A percentile compares a stretch with the other conserved stretches of the same genome.
phyloP scores from a whole-genome alignment of 352 stramenopile species.

The Hyaloperonospora arabidopsidis region DNA sequence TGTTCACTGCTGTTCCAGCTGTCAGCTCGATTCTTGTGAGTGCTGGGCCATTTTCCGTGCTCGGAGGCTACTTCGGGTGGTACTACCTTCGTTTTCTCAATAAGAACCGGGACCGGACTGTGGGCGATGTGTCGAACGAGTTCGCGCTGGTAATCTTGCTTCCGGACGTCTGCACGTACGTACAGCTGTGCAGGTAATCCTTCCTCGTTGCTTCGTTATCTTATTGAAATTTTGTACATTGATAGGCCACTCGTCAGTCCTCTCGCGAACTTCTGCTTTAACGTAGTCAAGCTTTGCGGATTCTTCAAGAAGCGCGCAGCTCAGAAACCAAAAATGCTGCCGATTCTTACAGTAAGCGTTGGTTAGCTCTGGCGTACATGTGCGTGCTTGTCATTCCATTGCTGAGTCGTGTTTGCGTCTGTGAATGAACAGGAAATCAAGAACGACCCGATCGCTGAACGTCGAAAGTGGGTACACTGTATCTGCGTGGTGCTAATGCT shows the following conservation, averaged over 20 bases:
- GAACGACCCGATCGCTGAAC: slow-evolving; percentile 74
- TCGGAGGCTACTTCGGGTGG: slow-evolving; percentile 77
- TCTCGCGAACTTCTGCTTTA: slow-evolving; percentile 74
- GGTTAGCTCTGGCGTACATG: not conserved
- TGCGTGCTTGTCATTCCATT: not conserved
- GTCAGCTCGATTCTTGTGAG: slow-evolving; percentile 51
- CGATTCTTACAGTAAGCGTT: slow-evolving; percentile 45
- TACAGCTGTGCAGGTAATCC: slow-evolving; percentile 1
- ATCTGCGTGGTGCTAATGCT: not conserved
- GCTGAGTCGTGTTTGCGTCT: not conserved
- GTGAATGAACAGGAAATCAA: slow-evolving; percentile 32
- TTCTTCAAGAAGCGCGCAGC: slow-evolving; percentile 75
- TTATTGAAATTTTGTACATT: slow-evolving; percentile 2
- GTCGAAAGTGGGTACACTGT: slow-evolving; percentile 63
- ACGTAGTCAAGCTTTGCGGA: slow-evolving; percentile 73
- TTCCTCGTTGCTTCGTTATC: not conserved
- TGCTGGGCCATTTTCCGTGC: slow-evolving; percentile 62
- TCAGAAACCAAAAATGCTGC: slow-evolving; percentile 52
- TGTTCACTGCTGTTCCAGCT: slow-evolving; percentile 23
- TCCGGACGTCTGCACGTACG: slow-evolving; percentile 62
- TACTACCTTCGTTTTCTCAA: slow-evolving; percentile 82
- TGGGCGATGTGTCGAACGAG: slow-evolving; percentile 73
- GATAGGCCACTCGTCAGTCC: slow-evolving; percentile 51
- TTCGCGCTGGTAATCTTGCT: slow-evolving; percentile 67
- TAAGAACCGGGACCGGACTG: slow-evolving; percentile 61